Conservation (phyloP, 495 filamentous ascomycete species). For the Aspergillus bertholletiae region DNA sequence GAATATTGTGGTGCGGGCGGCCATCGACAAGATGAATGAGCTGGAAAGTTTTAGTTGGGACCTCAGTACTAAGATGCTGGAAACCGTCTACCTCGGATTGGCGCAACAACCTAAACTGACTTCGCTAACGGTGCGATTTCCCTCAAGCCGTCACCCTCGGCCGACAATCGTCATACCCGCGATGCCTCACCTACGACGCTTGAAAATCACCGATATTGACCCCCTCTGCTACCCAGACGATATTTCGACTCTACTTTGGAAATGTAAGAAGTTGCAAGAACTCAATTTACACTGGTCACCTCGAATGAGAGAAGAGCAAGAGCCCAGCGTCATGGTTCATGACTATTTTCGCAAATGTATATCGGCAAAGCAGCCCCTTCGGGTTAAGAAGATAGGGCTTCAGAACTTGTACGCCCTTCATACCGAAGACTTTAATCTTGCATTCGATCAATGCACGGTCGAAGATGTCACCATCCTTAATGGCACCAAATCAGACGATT, state of each 20-base stretch:
- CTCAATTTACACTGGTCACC: constrained; percentile 59
- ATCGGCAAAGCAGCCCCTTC: constrained; percentile 38
- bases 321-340: constrained; percentile 51
- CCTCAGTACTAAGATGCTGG: constrained; percentile 59
- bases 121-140: constrained; percentile 53
- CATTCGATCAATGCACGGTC: constrained; percentile 38
- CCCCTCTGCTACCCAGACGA: constrained; percentile 65
- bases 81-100: constrained; percentile 55
- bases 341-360: constrained; percentile 56
- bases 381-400: constrained; percentile 46
- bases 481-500: constrained; percentile 34
- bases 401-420: constrained; percentile 58
- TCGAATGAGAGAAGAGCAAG: constrained; percentile 56
- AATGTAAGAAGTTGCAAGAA: constrained; percentile 49
- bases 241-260: constrained; percentile 51
- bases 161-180: constrained; percentile 56
- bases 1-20: constrained; percentile 55
- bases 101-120: constrained; percentile 46
- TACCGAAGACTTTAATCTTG: constrained; percentile 36
- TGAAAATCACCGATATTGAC: constrained; percentile 58
- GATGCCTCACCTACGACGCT: constrained; percentile 49
- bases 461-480: constrained; percentile 53
- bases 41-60: constrained; percentile 60
- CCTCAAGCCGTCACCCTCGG: constrained; percentile 52
- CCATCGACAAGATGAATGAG: constrained; percentile 55